Conservation (phyloP, 768 basidiomycete genomes). For the Trametes cinnabarina region DNA sequence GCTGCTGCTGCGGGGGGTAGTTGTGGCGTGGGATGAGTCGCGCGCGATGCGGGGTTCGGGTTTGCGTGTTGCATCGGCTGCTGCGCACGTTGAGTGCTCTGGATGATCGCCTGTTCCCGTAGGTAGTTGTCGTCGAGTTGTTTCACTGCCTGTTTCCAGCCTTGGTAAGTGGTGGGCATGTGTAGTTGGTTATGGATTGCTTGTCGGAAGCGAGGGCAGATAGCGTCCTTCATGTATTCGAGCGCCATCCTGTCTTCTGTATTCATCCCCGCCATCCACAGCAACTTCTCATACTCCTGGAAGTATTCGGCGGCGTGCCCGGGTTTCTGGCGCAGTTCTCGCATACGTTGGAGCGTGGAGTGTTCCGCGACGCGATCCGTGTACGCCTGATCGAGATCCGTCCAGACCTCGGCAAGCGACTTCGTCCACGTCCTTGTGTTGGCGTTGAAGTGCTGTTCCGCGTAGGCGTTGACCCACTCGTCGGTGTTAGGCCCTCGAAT, state of each 20-base stretch:
- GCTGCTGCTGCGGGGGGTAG: background rate
- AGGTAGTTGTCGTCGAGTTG: too few relatives aligned
- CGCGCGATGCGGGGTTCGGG: too few relatives aligned
- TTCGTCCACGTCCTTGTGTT: too few relatives aligned
- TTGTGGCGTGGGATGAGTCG: background rate
- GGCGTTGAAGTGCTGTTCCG: background rate
- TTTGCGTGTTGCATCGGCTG: too few relatives aligned
- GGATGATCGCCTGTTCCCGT: too few relatives aligned
- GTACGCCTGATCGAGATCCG: background rate
- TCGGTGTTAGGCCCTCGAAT: too few relatives aligned
- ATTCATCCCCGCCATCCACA: background rate
- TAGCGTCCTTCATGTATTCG: background rate
- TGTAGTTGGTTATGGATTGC: too few relatives aligned
- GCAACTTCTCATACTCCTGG: slow-evolving; percentile 1
- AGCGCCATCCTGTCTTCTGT: too few relatives aligned
- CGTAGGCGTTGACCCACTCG: background rate
- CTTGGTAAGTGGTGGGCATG: too few relatives aligned
- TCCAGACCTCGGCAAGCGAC: background rate
- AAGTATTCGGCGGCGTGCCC: slow-evolving; percentile 4
- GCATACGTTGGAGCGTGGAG: background rate
- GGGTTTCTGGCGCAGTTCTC: background rate
- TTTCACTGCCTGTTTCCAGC: too few relatives aligned
- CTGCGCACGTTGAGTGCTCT: too few relatives aligned
- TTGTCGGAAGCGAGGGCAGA: background rate
- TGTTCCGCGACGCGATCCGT: background rate